A percentile compares a stretch with the other conserved stretches of the same genome.
These are phyloP conservation scores for Spinellus fusiger DNA, from an alignment of 192 early-diverging fungal species.

Conservation along the genomic window DNA sequence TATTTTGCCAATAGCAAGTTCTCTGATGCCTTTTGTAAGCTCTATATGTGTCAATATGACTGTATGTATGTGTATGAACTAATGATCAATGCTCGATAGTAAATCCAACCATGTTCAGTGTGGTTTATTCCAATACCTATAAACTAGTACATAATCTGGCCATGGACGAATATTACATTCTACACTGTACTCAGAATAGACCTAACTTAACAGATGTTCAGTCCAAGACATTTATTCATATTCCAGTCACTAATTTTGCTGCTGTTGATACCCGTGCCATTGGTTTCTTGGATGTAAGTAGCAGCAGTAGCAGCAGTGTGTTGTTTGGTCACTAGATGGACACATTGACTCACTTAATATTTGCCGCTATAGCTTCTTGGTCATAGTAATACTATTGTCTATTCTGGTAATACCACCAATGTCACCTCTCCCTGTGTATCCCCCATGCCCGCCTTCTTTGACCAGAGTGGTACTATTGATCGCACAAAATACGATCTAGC, in stretches of 20 bases:
- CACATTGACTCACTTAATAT: neutral
- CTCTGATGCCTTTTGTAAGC: neutral
- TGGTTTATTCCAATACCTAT: constrained; percentile 24
- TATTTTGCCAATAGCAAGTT: constrained; percentile 8
- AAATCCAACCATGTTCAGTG: constrained; percentile 24
- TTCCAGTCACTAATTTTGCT: constrained; percentile 29
- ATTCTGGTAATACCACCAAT: constrained; percentile 22
- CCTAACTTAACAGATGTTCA: constrained; percentile 12
- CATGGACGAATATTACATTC: constrained; percentile 28
- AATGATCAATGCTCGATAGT: constrained; percentile 2
- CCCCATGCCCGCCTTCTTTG: neutral
- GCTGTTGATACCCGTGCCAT: constrained; percentile 27
- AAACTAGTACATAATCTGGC: constrained; percentile 29
- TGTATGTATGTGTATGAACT: neutral
- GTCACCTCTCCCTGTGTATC: constrained; percentile 39
- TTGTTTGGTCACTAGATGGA: neutral
- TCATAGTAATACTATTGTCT: constrained; percentile 18
- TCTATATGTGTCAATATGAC: neutral
- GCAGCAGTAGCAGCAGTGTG: neutral
- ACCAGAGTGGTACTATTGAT: constrained; percentile 1
- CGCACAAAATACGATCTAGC: constrained; percentile 14
- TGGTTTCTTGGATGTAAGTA: constrained; percentile 42
- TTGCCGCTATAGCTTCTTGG: constrained; percentile 24
- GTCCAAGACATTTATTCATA: constrained; percentile 21
- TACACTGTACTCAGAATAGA: constrained; percentile 26